These are phyloP conservation scores for Xylaria sp. DNA, from an alignment of 2,329 filamentous ascomycete species.

Conservation along the genomic window DNA sequence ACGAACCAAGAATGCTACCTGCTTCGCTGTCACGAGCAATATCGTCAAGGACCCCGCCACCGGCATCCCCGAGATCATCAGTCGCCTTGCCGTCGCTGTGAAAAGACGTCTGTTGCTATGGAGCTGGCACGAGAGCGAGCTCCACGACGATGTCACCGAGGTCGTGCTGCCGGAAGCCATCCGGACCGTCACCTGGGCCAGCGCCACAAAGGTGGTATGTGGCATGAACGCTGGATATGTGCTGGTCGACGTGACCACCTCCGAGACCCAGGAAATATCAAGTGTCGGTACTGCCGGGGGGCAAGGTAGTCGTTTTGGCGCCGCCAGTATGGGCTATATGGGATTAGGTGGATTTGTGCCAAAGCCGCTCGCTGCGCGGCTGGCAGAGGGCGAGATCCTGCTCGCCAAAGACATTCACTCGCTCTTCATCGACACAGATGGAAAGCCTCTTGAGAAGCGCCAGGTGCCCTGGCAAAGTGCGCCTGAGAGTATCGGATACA, in stretches of 20 bases:
- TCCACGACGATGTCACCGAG: conserved; percentile 78
- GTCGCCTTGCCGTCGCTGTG: conserved; percentile 88
- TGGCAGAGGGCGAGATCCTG: conserved; percentile 85
- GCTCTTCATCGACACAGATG: conserved; percentile 86
- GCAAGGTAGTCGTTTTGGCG: conserved; percentile 80
- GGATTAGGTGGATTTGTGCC: conserved; percentile 92
- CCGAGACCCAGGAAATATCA: conserved; percentile 79
- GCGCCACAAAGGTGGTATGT: conserved; percentile 84
- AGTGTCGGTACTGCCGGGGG: conserved; percentile 74
- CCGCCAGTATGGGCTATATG: conserved; percentile 95
- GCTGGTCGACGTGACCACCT: conserved; percentile 83
- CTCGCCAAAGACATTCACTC: conserved; percentile 99
- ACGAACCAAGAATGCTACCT: conserved; percentile 86
- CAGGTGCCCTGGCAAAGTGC: conserved; percentile 93
- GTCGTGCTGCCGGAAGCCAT: conserved; percentile 84
- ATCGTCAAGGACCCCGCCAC: conserved; percentile 90
- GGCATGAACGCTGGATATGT: conserved; percentile 94
- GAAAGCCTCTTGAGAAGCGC: conserved; percentile 81
- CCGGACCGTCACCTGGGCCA: conserved; percentile 91
- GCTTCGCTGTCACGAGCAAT: conserved; percentile 94
- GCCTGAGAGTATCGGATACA: conserved; percentile 93
- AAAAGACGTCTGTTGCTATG: conserved; percentile 91
- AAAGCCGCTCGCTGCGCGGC: conserved; percentile 84
- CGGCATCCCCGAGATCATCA: conserved; percentile 92
- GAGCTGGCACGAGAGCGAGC: conserved; percentile 96